Evolutionary conservation across 306 rosid genomes (phyloP), one percentile per base, ranked within the genome.

Genomic region (Vicia faba): DNA sequence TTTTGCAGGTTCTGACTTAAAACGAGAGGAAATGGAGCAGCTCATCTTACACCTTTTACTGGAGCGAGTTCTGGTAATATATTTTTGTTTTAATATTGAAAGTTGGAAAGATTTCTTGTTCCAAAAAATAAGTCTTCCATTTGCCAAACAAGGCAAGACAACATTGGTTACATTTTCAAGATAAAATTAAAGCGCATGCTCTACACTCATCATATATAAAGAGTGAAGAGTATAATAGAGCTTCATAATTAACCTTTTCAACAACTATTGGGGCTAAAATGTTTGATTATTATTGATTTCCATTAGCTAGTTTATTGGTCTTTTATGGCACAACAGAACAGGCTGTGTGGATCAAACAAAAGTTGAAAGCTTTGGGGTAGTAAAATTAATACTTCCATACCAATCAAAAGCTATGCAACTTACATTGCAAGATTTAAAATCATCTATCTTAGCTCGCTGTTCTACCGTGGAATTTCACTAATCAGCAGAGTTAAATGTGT

Each of bases 1-100:
- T 79, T 83, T 33, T 75, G 63, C 85, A 89, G 98, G 85, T 81
- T 77, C 88, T 28, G 84, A 82, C 11, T 77, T 92, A 64, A 87
- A 88, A 80, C 85, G 78, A 74, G 98, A 92, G 80, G 92, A 89
- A 72, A 81, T 69, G 71, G 96, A 92, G 80, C 89, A 89, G 61
- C 95, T 92, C 76, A 84, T 87, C 83, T 66, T 89, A 71, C 84
- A 84, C 75, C 95, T 92, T 74, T 70, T 89, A 70, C 70, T 92
- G 78, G 88, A 76, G 36, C 88, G 86, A 20, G 76, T 77, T 70
- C 75, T 92, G 96, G 98, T 89, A 80, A 62, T 84, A 63, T 65
- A 18, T 71, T 45, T 46, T 29, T 65, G 41, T 46, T 55, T 66
- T 56, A 15, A 19, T 31, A 61, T 65, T 67, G 49, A 31, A 62